Evolutionary conservation across 2,329 filamentous ascomycete genomes (phyloP).

Genomic region (Aureobasidium melanogenum): DNA sequence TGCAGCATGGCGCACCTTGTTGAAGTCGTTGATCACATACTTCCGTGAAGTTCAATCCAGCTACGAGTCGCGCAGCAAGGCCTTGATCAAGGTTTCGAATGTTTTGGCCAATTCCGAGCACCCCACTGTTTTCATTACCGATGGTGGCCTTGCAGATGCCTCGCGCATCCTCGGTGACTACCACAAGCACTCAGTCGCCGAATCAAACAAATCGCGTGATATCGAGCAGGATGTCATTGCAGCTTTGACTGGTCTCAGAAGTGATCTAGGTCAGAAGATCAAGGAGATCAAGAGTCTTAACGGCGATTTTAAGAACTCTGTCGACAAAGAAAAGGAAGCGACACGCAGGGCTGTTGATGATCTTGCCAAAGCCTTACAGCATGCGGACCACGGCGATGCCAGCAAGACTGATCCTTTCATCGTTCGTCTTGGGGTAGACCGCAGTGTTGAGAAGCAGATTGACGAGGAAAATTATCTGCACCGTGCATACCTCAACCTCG

Average conservation of each 20-base stretch:
- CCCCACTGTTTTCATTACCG: conserved; percentile 66
- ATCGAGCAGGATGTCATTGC: conserved; percentile 88
- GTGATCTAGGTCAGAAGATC: conserved; percentile 88
- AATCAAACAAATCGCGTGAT: conserved; percentile 80
- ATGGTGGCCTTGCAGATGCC: conserved; percentile 82
- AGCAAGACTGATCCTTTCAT: conserved; percentile 92
- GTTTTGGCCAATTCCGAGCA: conserved; percentile 71
- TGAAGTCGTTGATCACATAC: conserved; percentile 90
- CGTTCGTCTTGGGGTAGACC: conserved; percentile 74
- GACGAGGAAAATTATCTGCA: conserved; percentile 97
- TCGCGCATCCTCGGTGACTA: conserved; percentile 71
- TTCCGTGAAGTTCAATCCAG: conserved; percentile 86
- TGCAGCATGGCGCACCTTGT: conserved; percentile 85
- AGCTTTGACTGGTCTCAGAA: conserved; percentile 74
- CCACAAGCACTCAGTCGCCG: conserved; percentile 69
- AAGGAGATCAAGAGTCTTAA: conserved; percentile 89
- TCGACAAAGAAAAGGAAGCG: conserved; percentile 86
- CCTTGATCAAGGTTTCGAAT: conserved; percentile 72
- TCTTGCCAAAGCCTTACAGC: conserved; percentile 72
- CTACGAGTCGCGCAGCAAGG: conserved; percentile 79
- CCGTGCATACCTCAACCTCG: conserved; percentile 82
- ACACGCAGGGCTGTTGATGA: conserved; percentile 71
- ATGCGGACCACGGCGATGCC: conserved; percentile 65
- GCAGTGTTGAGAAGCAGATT: conserved; percentile 83
- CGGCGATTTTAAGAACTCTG: conserved; percentile 92